Percentiles rank a stretch among this genome's conserved stretches.
These are phyloP conservation scores for Leccinum longicurvipes DNA, from an alignment of 768 basidiomycete species.

Conservation along the genomic window DNA sequence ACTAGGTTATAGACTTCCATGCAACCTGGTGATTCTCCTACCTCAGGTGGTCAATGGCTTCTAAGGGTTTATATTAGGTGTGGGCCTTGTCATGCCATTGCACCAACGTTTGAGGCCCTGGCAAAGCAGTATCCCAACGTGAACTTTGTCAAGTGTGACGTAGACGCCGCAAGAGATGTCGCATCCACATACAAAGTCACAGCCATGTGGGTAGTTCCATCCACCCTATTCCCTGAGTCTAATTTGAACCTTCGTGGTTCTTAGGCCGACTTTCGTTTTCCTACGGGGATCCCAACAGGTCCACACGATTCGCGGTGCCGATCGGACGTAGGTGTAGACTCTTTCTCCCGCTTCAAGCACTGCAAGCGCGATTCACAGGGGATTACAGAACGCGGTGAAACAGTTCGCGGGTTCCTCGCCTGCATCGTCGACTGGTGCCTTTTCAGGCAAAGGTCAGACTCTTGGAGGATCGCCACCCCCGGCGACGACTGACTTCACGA, in stretches of 20 bases:
- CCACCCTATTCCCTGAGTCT: neutral
- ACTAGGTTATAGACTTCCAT: constrained; percentile 88
- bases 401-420: constrained; percentile 45
- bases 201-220: constrained; percentile 58
- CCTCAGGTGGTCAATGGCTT: neutral
- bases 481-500: constrained; percentile 33
- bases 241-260: neutral
- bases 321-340: constrained; percentile 49
- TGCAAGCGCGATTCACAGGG: constrained; percentile 37
- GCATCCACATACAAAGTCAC: constrained; percentile 58
- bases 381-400: constrained; percentile 54
- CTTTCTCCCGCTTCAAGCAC: neutral
- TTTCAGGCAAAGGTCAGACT: constrained; percentile 72
- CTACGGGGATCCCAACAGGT: constrained; percentile 64
- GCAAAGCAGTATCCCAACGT: constrained; percentile 65
- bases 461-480: constrained; percentile 50
- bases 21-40: constrained; percentile 61
- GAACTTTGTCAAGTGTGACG: constrained; percentile 83
- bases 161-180: constrained; percentile 69
- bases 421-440: constrained; percentile 41
- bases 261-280: constrained; percentile 84
- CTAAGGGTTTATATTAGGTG: constrained; percentile 51
- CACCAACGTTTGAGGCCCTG: constrained; percentile 68
- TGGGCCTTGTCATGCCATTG: constrained; percentile 82
- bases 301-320: constrained; percentile 70